phyloP scores from a whole-genome alignment of 2,329 filamentous ascomycete genomes.

The Xylaria sp. region DNA sequence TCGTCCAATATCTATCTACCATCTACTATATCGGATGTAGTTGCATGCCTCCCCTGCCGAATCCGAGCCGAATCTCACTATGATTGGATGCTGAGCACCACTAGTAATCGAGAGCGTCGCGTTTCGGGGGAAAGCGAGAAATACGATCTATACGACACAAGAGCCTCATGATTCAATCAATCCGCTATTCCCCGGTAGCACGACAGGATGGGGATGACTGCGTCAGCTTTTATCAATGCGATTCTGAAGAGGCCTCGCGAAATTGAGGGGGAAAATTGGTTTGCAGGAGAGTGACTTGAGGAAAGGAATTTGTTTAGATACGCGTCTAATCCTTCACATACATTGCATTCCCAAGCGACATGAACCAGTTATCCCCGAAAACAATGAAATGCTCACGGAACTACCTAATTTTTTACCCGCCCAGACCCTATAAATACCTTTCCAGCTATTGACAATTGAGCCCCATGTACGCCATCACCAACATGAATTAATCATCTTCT shows the following conservation, averaged over 20 bases:
- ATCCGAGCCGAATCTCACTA: not conserved
- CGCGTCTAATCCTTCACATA: not conserved
- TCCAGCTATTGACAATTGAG: not conserved
- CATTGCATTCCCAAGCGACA: not conserved
- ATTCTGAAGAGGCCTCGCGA: no score
- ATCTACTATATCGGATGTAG: not conserved
- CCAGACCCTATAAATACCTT: not conserved
- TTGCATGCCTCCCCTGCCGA: conserved; percentile 5
- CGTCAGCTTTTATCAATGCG: not conserved
- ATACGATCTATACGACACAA: conserved; percentile 28
- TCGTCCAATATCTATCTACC: not conserved
- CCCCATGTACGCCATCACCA: conserved; percentile 1
- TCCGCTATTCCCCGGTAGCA: not conserved
- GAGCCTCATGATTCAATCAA: conserved; percentile 4
- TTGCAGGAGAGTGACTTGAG: not conserved
- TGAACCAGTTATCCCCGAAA: not conserved
- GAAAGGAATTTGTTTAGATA: not conserved
- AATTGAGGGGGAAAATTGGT: no score
- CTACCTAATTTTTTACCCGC: not conserved
- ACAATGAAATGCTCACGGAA: not conserved
- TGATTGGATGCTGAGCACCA: conserved; percentile 16
- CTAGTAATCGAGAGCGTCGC: not conserved
- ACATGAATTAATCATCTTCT: conserved; percentile 67
- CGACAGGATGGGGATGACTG: not conserved
- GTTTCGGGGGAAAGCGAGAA: conserved; percentile 12